phyloP scores from a whole-genome alignment of 2,329 filamentous ascomycete species.

The Penicillium brevicompactum region DNA sequence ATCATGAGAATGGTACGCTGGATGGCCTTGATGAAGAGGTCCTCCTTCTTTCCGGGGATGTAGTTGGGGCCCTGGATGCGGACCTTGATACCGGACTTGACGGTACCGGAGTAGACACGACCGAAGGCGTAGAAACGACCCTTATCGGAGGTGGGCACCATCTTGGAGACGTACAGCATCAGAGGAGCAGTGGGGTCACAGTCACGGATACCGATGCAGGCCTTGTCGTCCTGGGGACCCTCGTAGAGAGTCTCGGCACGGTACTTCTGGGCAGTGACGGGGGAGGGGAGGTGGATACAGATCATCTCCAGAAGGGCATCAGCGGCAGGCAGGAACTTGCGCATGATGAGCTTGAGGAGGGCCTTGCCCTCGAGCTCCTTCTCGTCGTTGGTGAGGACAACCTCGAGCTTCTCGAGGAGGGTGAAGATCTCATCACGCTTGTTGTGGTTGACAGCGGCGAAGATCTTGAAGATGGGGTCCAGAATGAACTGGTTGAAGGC shows the following conservation, averaged over 20 bases:
- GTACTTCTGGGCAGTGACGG: conserved; percentile 94
- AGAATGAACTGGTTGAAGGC: conserved; percentile 99
- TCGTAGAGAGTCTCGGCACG: conserved; percentile 99
- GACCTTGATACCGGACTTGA: conserved; percentile 97
- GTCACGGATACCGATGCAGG: conserved; percentile 95
- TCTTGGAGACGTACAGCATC: conserved; percentile 99
- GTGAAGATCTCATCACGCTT: conserved; percentile 87
- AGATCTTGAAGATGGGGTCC: conserved; percentile 99
- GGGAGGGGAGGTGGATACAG: conserved; percentile 98
- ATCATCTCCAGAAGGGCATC: conserved; percentile 99
- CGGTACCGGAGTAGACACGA: conserved; percentile 99
- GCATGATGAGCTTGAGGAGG: conserved; percentile 97
- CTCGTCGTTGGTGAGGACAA: conserved; percentile 87
- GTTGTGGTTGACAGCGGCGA: conserved; percentile 95
- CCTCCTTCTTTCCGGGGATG: conserved; percentile 95
- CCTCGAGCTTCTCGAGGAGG: conserved; percentile 88
- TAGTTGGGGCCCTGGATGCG: conserved; percentile 99
- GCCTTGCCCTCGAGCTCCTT: conserved; percentile 94
- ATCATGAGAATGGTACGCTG: conserved; percentile 99
- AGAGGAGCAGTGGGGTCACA: conserved; percentile 97
- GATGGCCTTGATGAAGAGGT: conserved; percentile 98
- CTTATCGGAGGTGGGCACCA: conserved; percentile 99
- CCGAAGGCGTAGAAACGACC: conserved; percentile 99
- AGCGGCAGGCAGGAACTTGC: conserved; percentile 96
- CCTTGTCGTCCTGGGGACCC: conserved; percentile 89